phyloP scores from a whole-genome alignment of 2,329 filamentous ascomycete species.

The Sporothrix brasiliensis region DNA sequence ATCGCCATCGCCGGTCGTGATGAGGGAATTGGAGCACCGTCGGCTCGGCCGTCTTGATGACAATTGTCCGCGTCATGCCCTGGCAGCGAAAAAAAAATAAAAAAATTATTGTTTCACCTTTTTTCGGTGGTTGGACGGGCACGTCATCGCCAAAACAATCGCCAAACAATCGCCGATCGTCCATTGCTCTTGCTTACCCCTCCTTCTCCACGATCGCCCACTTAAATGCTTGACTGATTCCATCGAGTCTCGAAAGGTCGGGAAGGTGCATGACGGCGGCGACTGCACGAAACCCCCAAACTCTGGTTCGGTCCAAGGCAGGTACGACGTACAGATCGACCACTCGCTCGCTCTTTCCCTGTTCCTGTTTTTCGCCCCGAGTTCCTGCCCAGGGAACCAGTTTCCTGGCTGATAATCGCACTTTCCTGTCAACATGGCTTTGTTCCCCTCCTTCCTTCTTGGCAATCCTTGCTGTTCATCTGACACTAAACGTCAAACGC shows the following conservation, averaged over 20 bases:
- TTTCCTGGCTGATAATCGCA: too few species aligned
- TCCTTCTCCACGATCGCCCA: background rate
- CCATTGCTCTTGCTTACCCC: too few species aligned
- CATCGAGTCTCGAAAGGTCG: background rate
- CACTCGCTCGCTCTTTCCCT: background rate
- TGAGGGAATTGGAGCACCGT: background rate
- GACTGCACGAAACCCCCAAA: background rate
- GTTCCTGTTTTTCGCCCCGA: background rate
- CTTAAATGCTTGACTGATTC: background rate
- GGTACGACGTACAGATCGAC: background rate
- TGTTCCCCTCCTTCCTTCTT: conserved; percentile 12
- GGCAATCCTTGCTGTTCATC: background rate
- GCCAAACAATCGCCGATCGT: too few species aligned
- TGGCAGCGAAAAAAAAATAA: too few species aligned
- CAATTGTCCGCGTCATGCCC: too few species aligned
- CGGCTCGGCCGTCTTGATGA: too few species aligned
- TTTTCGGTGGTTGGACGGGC: too few species aligned
- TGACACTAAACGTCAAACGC: background rate
- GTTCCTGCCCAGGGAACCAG: conserved; percentile 9
- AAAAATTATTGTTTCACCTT: too few species aligned
- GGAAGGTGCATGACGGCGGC: too few species aligned
- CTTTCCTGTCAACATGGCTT: background rate
- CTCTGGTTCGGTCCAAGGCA: conserved; percentile 16
- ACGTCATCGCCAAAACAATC: too few species aligned
- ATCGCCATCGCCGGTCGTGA: background rate